Evolutionary conservation across 306 rosid species (phyloP).

Genomic region (Biancaea sappan): DNA sequence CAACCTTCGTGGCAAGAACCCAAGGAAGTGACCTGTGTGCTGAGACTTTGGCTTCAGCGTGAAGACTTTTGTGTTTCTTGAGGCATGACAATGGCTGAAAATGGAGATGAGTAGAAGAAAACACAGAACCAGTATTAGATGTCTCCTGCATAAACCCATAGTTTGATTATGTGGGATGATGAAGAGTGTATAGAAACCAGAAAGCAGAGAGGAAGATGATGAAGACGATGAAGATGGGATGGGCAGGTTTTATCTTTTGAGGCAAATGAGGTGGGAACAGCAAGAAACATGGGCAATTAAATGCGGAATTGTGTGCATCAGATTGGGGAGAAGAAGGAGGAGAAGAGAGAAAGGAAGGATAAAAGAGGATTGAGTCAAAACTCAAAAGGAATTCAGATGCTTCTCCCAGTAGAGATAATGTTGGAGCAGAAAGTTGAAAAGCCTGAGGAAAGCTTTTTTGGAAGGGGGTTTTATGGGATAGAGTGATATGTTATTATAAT

Average conservation of each 20-base stretch:
- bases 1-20: conserved; percentile 76
- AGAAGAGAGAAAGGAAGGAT: background rate
- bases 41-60: conserved; percentile 55
- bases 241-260: conserved; percentile 27
- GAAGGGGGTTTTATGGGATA: conserved; percentile 59
- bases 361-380: conserved; percentile 38
- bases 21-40: conserved; percentile 72
- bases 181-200: background rate
- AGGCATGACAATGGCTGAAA: conserved; percentile 48
- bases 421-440: conserved; percentile 69
- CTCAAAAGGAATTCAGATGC: conserved; percentile 46
- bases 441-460: conserved; percentile 51
- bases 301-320: conserved; percentile 26
- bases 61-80: conserved; percentile 58
- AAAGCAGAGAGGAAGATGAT: background rate
- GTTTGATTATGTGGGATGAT: conserved; percentile 12
- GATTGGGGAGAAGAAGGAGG: conserved; percentile 22
- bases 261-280: conserved; percentile 27
- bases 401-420: conserved; percentile 55
- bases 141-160: conserved; percentile 58
- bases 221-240: background rate
- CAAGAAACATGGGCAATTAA: conserved; percentile 39
- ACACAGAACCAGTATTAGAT: conserved; percentile 38
- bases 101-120: conserved; percentile 52
- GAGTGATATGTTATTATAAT: conserved; percentile 46